Percentiles rank a stretch among this genome's conserved stretches.
These are phyloP conservation scores for Akebia trifoliata DNA, from an alignment of 164 flowering plant genomes.

Conservation along the genomic window DNA sequence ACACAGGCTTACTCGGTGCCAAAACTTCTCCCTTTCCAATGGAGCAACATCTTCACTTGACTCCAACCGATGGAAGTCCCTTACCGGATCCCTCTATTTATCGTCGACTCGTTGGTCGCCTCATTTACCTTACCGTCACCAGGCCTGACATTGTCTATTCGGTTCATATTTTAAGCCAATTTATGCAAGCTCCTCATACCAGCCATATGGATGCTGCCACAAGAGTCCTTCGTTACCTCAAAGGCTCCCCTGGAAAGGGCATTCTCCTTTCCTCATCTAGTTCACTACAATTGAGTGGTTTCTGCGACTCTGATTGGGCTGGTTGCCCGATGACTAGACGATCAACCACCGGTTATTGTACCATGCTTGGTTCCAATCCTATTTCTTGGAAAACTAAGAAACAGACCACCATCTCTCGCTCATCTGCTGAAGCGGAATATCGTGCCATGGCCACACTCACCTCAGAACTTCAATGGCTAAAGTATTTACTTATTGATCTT, in stretches of 20 bases:
- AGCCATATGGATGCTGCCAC: background rate
- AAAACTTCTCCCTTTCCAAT: too few species aligned
- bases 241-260: constrained; percentile 1
- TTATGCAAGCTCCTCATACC: background rate
- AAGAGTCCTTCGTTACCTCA: background rate
- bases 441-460: background rate
- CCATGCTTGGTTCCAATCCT: background rate
- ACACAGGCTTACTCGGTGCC: too few species aligned
- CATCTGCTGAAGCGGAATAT: background rate
- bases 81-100: background rate
- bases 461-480: background rate
- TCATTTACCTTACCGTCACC: background rate
- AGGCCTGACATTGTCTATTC: background rate
- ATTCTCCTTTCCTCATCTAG: background rate
- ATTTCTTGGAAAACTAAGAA: constrained; percentile 4
- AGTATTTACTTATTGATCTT: background rate
- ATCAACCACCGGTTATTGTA: background rate
- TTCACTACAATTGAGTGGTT: background rate
- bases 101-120: background rate
- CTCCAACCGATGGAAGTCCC: too few species aligned
- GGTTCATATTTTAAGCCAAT: background rate
- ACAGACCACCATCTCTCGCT: background rate
- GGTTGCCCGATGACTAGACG: background rate
- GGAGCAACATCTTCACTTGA: too few species aligned
- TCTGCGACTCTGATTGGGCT: background rate